Percentiles rank a stretch among this genome's conserved stretches.
phyloP scores from a whole-genome alignment of 139 green algal species.

The Parachlorella kessleri region DNA sequence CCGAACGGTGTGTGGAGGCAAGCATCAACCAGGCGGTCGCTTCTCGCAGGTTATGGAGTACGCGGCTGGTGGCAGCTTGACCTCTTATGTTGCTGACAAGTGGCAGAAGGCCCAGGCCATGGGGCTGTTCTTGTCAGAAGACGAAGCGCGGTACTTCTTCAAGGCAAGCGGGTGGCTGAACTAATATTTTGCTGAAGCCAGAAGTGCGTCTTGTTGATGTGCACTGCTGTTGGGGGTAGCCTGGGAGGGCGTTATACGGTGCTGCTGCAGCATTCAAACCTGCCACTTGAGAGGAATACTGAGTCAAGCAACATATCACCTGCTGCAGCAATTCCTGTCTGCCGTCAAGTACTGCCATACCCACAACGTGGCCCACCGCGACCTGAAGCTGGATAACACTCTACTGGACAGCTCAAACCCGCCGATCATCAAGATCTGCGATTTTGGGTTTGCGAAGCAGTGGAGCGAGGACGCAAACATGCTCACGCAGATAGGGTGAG shows the following conservation, averaged over 20 bases:
- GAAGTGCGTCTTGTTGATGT: too few species aligned
- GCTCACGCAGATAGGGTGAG: constrained; percentile 76
- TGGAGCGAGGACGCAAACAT: constrained; percentile 71
- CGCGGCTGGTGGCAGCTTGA: constrained; percentile 68
- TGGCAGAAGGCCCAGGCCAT: constrained; percentile 68
- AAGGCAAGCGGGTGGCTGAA: constrained; percentile 40
- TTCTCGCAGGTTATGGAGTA: constrained; percentile 50
- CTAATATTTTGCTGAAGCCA: background rate
- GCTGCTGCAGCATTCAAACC: background rate
- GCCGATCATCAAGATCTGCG: constrained; percentile 81
- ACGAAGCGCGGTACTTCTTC: constrained; percentile 90
- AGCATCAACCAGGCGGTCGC: too few species aligned
- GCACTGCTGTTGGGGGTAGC: too few species aligned
- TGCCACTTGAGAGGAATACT: too few species aligned
- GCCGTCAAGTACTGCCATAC: constrained; percentile 92
- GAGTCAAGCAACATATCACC: too few species aligned
- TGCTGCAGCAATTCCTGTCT: constrained; percentile 80
- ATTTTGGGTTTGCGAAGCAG: constrained; percentile 80
- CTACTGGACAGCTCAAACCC: constrained; percentile 71
- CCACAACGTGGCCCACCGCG: constrained; percentile 83
- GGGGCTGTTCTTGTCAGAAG: constrained; percentile 77
- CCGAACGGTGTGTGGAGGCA: too few species aligned
- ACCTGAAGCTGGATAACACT: constrained; percentile 85
- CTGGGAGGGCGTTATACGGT: too few species aligned
- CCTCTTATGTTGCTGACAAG: constrained; percentile 65